phyloP scores from a whole-genome alignment of 306 rosid genomes.

The apple (Malus domestica) region ASM211411v1 NC_041790.1:16443501-16444000 shows the following conservation, averaged over 20 bases:
- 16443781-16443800: neutral
- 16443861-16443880: slow-evolving; percentile 14
- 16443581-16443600: neutral
- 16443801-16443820: neutral
- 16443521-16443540: neutral
- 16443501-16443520: neutral
- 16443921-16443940: slow-evolving; percentile 93
- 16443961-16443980: neutral
- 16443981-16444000: neutral
- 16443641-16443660: neutral
- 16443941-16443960: slow-evolving; percentile 62
- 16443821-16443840: neutral
- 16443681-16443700: neutral
- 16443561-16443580: neutral
- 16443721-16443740: neutral
- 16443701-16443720: neutral
- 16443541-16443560: neutral
- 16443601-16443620: neutral
- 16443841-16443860: neutral
- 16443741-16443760: neutral
- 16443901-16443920: slow-evolving; percentile 74
- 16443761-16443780: neutral
- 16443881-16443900: slow-evolving; percentile 81
- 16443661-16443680: neutral
- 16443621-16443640: neutral